Evolutionary conservation across 306 rosid genomes (phyloP).

Genomic region (cucumber (Cucumis sativus)): DNA sequence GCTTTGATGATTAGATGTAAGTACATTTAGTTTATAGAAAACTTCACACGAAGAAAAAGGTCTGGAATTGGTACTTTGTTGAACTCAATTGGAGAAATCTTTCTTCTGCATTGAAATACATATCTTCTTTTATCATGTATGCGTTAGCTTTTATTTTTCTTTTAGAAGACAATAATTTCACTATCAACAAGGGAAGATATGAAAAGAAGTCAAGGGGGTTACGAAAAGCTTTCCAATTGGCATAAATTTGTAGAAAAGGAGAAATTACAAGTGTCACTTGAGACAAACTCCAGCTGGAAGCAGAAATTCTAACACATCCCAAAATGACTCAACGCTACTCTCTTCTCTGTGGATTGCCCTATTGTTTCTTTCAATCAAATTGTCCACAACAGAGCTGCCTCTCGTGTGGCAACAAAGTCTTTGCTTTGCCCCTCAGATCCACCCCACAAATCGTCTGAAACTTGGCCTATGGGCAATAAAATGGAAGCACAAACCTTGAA

Average conservation of each 20-base stretch:
- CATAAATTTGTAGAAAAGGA: too few relatives aligned
- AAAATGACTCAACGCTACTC: background rate
- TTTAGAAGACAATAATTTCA: too few relatives aligned
- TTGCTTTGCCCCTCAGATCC: background rate
- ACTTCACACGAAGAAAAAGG: background rate
- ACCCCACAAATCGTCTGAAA: background rate
- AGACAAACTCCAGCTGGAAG: background rate
- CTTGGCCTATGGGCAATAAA: too few relatives aligned
- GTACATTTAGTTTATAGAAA: background rate
- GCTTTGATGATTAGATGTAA: background rate
- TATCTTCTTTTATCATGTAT: background rate
- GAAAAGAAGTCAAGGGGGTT: too few relatives aligned
- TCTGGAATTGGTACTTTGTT: background rate
- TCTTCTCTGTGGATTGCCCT: background rate
- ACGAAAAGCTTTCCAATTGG: too few relatives aligned
- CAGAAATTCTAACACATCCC: background rate
- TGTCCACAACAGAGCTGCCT: background rate
- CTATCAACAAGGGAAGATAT: too few relatives aligned
- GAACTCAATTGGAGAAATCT: background rate
- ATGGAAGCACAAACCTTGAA: too few relatives aligned
- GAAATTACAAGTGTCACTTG: too few relatives aligned
- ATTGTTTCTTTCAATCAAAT: background rate
- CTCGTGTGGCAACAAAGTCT: background rate
- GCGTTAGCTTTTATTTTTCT: background rate
- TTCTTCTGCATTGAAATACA: background rate